Evolutionary conservation across 1,139 yeast species (phyloP).

Genomic region (Kurtzmaniella quercitrusa): DNA sequence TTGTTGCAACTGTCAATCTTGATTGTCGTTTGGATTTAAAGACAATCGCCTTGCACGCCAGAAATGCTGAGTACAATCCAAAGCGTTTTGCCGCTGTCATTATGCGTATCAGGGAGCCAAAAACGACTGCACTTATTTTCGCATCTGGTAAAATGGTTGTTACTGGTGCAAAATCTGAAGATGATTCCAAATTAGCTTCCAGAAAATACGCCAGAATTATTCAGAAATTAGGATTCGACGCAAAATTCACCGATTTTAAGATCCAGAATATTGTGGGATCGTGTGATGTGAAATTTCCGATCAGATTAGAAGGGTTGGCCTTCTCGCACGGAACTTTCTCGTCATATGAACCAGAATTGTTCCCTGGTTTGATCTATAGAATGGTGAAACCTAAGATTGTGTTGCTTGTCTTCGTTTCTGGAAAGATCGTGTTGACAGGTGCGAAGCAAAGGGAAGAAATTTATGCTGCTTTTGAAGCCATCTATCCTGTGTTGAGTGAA

Average conservation of each 20-base stretch:
- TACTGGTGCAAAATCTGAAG: slow-evolving; percentile 98
- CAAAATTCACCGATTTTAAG: slow-evolving; percentile 92
- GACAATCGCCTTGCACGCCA: slow-evolving; percentile 96
- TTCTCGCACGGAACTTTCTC: slow-evolving; percentile 99
- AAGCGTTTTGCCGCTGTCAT: slow-evolving; percentile 98
- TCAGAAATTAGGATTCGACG: slow-evolving; percentile 96
- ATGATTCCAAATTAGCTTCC: slow-evolving; percentile 94
- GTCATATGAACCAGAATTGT: slow-evolving; percentile 95
- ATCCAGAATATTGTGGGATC: slow-evolving; percentile 99
- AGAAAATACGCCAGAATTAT: slow-evolving; percentile 97
- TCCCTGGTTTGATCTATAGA: slow-evolving; percentile 97
- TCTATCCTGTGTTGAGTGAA: slow-evolving; percentile 96
- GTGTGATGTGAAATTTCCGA: slow-evolving; percentile 96
- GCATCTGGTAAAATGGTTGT: slow-evolving; percentile 99
- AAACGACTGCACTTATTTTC: slow-evolving; percentile 94
- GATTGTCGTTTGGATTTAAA: slow-evolving; percentile 94
- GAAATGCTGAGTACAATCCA: slow-evolving; percentile 98
- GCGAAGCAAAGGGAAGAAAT: slow-evolving; percentile 99
- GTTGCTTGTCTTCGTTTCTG: slow-evolving; percentile 89
- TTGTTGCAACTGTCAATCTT: slow-evolving; percentile 95
- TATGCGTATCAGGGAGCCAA: slow-evolving; percentile 99
- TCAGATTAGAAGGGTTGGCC: slow-evolving; percentile 94
- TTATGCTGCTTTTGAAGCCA: slow-evolving; percentile 96
- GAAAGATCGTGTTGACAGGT: slow-evolving; percentile 96
- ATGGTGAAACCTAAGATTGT: slow-evolving; percentile 99